Evolutionary conservation across 2,329 filamentous ascomycete species (phyloP).

Genomic region (Hymenoscyphus repandus): DNA sequence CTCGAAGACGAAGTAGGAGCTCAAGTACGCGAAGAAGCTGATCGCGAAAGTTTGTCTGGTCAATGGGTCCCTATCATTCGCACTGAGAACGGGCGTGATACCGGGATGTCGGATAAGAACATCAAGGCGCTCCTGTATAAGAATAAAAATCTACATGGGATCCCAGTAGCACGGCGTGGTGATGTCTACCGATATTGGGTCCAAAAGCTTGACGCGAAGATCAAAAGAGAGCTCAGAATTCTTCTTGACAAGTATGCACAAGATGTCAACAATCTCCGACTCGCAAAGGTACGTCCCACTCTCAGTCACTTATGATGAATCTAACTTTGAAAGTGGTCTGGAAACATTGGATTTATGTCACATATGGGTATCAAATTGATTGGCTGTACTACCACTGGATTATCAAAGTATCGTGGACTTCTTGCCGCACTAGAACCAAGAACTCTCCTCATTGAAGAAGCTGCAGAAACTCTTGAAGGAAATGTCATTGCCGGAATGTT

Average conservation of each 20-base stretch:
- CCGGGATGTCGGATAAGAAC: slow-evolving; percentile 12
- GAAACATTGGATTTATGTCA: slow-evolving; percentile 44
- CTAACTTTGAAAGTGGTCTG: slow-evolving; percentile 17
- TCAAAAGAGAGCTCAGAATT: slow-evolving; percentile 14
- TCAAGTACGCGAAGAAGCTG: slow-evolving; percentile 13
- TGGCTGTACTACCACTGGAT: slow-evolving; percentile 56
- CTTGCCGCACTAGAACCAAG: slow-evolving; percentile 55
- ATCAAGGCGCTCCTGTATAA: slow-evolving; percentile 16
- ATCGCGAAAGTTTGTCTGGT: slow-evolving; percentile 21
- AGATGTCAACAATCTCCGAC: slow-evolving; percentile 12
- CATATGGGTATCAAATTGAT: slow-evolving; percentile 47
- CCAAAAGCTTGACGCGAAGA: slow-evolving; percentile 18
- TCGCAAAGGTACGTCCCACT: slow-evolving; percentile 20
- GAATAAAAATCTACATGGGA: slow-evolving; percentile 23
- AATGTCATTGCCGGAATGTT: slow-evolving; percentile 56
- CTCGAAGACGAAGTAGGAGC: slow-evolving; percentile 18
- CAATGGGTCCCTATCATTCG: slow-evolving; percentile 23
- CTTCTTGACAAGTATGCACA: slow-evolving; percentile 20
- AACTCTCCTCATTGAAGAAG: slow-evolving; percentile 64
- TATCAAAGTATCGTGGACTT: slow-evolving; percentile 63
- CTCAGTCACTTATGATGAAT: background rate
- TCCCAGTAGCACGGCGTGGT: slow-evolving; percentile 24
- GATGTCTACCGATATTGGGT: slow-evolving; percentile 29
- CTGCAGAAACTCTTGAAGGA: slow-evolving; percentile 52
- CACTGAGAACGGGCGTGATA: slow-evolving; percentile 21